phyloP scores from a whole-genome alignment of 148 eudicot genomes.

The Suaeda aralocaspica region DNA sequence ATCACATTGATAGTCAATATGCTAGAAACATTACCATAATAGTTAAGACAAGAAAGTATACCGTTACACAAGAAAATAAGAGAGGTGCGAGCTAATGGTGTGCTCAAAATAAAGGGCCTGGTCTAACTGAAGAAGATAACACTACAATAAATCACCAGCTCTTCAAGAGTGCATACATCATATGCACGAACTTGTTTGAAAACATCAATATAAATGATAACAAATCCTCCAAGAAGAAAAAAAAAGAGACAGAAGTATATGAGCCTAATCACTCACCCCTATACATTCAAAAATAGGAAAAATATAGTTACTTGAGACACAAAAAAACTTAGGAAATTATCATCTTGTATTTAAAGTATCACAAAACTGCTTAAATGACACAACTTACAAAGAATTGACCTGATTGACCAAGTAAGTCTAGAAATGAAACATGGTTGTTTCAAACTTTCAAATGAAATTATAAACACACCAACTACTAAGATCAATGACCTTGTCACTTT shows the following conservation, averaged over 20 bases:
- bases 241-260: neutral
- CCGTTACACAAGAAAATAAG: conserved; percentile 89
- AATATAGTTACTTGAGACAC: too few relatives aligned
- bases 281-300: too few relatives aligned
- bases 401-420: too few relatives aligned
- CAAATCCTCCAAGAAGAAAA: neutral
- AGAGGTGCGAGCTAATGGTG: conserved; percentile 85
- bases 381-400: too few relatives aligned
- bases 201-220: conserved; percentile 13
- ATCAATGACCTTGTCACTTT: too few relatives aligned
- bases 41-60: conserved; percentile 38
- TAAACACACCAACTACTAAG: too few relatives aligned
- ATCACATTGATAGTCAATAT: too few relatives aligned
- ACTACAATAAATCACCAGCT: conserved; percentile 96
- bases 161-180: conserved; percentile 90
- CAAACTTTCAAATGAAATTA: too few relatives aligned
- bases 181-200: conserved; percentile 87
- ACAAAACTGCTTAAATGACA: too few relatives aligned
- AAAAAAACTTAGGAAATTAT: too few relatives aligned
- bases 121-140: conserved; percentile 95
- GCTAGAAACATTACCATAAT: conserved; percentile 7
- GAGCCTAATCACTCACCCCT: neutral
- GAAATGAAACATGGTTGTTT: too few relatives aligned
- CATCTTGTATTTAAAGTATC: too few relatives aligned
- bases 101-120: conserved; percentile 99